Evolutionary conservation across 2,329 filamentous ascomycete genomes (phyloP).

Genomic region (Neonectria magnoliae): DNA sequence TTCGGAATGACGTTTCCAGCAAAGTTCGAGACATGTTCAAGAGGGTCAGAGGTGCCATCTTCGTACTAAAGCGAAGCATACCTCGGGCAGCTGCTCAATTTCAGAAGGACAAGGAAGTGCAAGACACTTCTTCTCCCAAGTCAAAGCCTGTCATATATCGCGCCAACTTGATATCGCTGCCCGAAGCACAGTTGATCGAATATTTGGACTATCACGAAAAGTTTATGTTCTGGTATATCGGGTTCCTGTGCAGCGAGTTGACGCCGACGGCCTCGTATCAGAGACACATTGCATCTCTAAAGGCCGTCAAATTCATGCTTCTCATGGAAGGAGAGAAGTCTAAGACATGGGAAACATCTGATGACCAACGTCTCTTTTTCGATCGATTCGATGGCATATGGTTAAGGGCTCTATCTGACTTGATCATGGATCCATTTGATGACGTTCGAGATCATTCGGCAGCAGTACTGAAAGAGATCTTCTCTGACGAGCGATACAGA

Average conservation of each 20-base stretch:
- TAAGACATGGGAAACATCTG: constrained; percentile 51
- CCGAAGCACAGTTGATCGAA: constrained; percentile 49
- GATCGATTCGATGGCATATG: constrained; percentile 59
- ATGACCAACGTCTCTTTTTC: constrained; percentile 54
- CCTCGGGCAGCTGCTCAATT: constrained; percentile 48
- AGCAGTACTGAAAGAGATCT: constrained; percentile 60
- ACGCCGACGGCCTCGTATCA: constrained; percentile 88
- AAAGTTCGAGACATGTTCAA: constrained; percentile 81
- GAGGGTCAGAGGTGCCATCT: constrained; percentile 75
- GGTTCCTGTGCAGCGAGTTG: constrained; percentile 78
- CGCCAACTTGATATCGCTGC: constrained; percentile 52
- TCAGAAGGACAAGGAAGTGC: constrained; percentile 44
- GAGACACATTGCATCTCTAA: constrained; percentile 83
- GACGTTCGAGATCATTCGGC: constrained; percentile 77
- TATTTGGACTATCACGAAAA: constrained; percentile 62
- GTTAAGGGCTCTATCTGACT: constrained; percentile 75
- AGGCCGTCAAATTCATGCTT: constrained; percentile 73
- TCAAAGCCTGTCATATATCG: constrained; percentile 49
- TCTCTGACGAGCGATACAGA: constrained; percentile 52
- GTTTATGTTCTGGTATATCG: constrained; percentile 80
- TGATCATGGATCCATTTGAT: constrained; percentile 90
- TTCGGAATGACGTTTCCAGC: constrained; percentile 81
- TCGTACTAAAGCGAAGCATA: constrained; percentile 61
- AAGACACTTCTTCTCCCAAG: constrained; percentile 10
- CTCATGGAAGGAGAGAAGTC: constrained; percentile 71